Evolutionary conservation across 2,329 filamentous ascomycete genomes (phyloP), one percentile per base, ranked within the genome.

Genomic region (Thielaviopsis musarum): DNA sequence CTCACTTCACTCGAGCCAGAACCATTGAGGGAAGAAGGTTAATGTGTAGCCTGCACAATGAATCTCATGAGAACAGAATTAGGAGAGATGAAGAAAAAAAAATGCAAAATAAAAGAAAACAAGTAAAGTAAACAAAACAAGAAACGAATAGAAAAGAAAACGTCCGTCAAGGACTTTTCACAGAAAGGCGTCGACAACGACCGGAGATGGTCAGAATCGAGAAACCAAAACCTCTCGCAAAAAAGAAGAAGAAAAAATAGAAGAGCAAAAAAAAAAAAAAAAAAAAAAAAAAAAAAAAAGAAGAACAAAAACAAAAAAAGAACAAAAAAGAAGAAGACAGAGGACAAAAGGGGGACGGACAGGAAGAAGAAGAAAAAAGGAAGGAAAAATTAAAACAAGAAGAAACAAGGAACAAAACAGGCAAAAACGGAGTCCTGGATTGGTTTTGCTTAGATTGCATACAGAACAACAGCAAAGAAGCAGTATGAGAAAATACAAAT

Each of bases 1-100:
- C 49, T 61, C 57, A 57, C 60, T 55, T 59, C 53, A 59, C 58
- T 52, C 48, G 19, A n/a, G 24, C 60, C 53, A 57, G 49, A 59
- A 59, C 52, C 56, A 58, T 56, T 21, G 48, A 38, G 52, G 49
- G 51, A 59, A 38, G 24, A n/a, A 45, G 38, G 38, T 45, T 45
- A 45, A n/a, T 15, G 5, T 45, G 38, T n/a, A 45, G 38, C 38
- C 38, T 45, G 38, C 38, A 17, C 15, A 45, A n/a, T 45, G 38
- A 45, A 45, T 45, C 38, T 45, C 38, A 45, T 45, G 15, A n/a
- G 38, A n/a, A 45, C n/a, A 45, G 12, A 45, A 45, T 45, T 45
- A 45, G 38, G 6, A 15, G 38, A 15, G 6, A 45, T 2, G 17
- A 6, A 45, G 38, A 7, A 15, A 45, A 45, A 45, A 7, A 45